phyloP scores from a whole-genome alignment of 495 filamentous ascomycete genomes.

The Trichoderma orchidacearum region DNA sequence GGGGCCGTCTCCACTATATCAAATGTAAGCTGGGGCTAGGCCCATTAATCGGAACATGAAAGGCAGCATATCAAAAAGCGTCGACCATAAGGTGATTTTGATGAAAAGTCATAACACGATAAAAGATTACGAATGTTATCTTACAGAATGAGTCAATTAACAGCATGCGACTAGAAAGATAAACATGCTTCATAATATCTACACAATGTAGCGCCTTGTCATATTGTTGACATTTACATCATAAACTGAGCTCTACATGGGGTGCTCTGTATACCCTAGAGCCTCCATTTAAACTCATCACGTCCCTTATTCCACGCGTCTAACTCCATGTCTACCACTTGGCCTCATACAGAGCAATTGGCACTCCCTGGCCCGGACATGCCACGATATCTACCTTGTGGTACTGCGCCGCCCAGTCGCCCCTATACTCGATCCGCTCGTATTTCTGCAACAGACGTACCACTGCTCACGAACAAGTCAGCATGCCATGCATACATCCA shows the following conservation, averaged over 20 bases:
- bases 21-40: neutral
- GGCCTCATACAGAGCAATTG: slow-evolving; percentile 21
- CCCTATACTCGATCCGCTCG: slow-evolving; percentile 33
- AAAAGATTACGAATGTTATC: no score
- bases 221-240: no score
- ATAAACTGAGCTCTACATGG: no score
- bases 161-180: no score
- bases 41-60: no score
- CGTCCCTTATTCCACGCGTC: neutral
- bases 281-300: neutral
- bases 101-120: no score
- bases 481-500: neutral
- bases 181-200: no score
- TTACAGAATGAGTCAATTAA: no score
- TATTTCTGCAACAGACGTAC: slow-evolving; percentile 50
- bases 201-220: no score
- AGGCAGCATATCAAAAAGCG: no score
- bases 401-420: slow-evolving; percentile 23
- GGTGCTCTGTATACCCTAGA: neutral
- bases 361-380: slow-evolving; percentile 22
- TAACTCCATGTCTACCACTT: no score
- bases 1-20: neutral
- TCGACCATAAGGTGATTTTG: no score
- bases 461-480: slow-evolving; percentile 11
- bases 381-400: slow-evolving; percentile 25